Evolutionary conservation across 2,329 filamentous ascomycete genomes (phyloP).

Genomic region (Neofusicoccum kwambonambiense): DNA sequence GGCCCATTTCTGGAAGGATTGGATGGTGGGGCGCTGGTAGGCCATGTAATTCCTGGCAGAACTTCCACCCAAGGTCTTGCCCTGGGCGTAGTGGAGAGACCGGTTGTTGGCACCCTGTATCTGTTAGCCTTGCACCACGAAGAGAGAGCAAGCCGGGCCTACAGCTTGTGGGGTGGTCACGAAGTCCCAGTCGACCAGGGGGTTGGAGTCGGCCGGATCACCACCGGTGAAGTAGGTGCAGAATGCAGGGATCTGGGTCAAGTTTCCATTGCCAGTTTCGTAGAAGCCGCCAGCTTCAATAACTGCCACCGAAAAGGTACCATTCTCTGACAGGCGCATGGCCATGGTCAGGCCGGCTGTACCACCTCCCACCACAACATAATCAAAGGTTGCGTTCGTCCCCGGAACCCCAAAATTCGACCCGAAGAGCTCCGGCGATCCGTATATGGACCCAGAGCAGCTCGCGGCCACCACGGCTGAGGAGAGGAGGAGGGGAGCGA

Average conservation of each 20-base stretch:
- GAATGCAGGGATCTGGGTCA: conserved; percentile 24
- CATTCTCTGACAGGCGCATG: conserved; percentile 28
- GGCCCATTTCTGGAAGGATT: conserved; percentile 26
- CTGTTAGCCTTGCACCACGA: not conserved
- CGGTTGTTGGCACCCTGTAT: conserved; percentile 15
- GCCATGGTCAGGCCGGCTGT: conserved; percentile 34
- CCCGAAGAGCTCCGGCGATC: no score
- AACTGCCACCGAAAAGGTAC: conserved; percentile 27
- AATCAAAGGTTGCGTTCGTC: conserved; percentile 29
- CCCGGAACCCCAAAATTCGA: conserved; percentile 22
- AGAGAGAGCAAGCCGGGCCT: not conserved
- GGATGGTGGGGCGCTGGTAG: conserved; percentile 22
- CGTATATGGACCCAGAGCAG: no score
- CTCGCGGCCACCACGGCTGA: no score
- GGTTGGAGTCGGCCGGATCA: conserved; percentile 24
- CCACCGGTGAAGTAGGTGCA: conserved; percentile 20
- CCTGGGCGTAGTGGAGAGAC: conserved; percentile 28
- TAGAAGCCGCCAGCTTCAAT: conserved; percentile 36
- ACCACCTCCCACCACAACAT: conserved; percentile 35
- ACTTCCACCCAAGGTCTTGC: conserved; percentile 21
- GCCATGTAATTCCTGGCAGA: conserved; percentile 25
- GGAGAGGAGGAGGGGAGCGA: no score
- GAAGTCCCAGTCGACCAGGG: conserved; percentile 29
- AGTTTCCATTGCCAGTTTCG: conserved; percentile 27
- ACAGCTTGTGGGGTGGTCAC: conserved; percentile 25